These are phyloP conservation scores for Austroboletus eburneus DNA, from an alignment of 768 basidiomycete genomes.

Conservation along the genomic window DNA sequence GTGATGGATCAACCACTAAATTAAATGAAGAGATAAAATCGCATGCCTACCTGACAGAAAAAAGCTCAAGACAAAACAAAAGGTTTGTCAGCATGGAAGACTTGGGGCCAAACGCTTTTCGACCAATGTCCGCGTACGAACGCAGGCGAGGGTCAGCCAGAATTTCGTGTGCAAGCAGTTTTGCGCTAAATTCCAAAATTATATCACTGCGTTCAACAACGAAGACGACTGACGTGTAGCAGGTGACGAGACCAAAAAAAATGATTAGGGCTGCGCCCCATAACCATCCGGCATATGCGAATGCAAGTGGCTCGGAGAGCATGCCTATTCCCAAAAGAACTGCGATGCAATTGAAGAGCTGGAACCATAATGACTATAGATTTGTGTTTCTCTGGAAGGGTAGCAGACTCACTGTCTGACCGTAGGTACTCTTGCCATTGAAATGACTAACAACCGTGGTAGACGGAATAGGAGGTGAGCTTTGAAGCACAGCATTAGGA, in stretches of 20 bases:
- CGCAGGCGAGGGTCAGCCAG: conserved; percentile 61
- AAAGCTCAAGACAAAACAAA: conserved; percentile 85
- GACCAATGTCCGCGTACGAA: conserved; percentile 88
- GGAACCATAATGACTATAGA: not conserved
- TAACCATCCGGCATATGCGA: conserved; percentile 89
- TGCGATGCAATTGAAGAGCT: conserved; percentile 89
- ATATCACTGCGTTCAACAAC: not conserved
- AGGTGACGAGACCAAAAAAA: conserved; percentile 75
- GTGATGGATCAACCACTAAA: not conserved
- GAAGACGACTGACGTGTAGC: conserved; percentile 70
- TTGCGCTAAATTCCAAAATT: conserved; percentile 54
- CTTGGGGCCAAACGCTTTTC: conserved; percentile 79
- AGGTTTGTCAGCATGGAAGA: conserved; percentile 61
- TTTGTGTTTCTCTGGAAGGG: not conserved
- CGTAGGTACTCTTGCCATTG: conserved; percentile 64
- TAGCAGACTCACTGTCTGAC: conserved; percentile 54
- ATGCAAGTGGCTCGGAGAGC: conserved; percentile 86
- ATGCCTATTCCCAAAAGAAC: conserved; percentile 87
- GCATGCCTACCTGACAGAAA: conserved; percentile 68
- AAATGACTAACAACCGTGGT: conserved; percentile 19
- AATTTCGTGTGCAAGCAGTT: conserved; percentile 78
- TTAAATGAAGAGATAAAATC: not conserved
- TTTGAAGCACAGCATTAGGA: conserved; percentile 1
- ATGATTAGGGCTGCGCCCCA: conserved; percentile 70
- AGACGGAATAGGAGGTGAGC: conserved; percentile 2